Conservation (phyloP, 257 asterid genomes). For the Galeopsis tetrahit region DNA sequence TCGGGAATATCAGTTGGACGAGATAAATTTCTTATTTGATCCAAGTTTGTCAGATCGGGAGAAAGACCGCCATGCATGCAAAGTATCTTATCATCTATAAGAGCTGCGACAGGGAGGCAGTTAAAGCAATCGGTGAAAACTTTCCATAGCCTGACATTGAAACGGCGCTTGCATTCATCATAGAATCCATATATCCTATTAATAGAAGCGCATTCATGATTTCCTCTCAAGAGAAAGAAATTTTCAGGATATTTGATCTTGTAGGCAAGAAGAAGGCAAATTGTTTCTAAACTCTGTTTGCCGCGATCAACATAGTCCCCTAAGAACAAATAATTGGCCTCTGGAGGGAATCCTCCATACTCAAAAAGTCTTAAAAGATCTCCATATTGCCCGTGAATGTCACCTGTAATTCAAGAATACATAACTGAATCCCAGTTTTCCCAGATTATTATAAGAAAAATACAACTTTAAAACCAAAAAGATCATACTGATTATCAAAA, state of each 20-base stretch:
- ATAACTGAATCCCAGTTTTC: slow-evolving; percentile 1
- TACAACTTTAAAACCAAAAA: neutral
- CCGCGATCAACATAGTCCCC: slow-evolving; percentile 73
- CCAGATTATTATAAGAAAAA: neutral
- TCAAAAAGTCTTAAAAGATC: slow-evolving; percentile 67
- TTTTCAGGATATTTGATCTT: slow-evolving; percentile 64
- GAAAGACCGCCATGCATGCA: slow-evolving; percentile 77
- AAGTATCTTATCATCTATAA: slow-evolving; percentile 62
- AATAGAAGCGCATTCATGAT: slow-evolving; percentile 65
- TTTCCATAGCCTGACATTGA: slow-evolving; percentile 62
- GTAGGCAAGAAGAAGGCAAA: slow-evolving; percentile 69
- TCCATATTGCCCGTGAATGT: slow-evolving; percentile 66
- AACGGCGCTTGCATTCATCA: slow-evolving; percentile 64
- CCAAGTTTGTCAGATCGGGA: slow-evolving; percentile 54
- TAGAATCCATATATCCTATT: slow-evolving; percentile 67
- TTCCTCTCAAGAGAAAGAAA: slow-evolving; percentile 62
- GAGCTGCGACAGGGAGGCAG: slow-evolving; percentile 71
- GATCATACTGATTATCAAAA: neutral
- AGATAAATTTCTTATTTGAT: slow-evolving; percentile 57
- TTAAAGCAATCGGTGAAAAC: slow-evolving; percentile 61
- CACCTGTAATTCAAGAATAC: slow-evolving; percentile 43
- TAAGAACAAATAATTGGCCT: slow-evolving; percentile 65
- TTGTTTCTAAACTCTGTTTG: slow-evolving; percentile 61
- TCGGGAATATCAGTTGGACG: slow-evolving; percentile 68
- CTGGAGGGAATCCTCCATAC: slow-evolving; percentile 68